A percentile compares a stretch with the other conserved stretches of the same genome.
Evolutionary conservation across 176 grass and related monocot species (phyloP).

Genomic region (Zoysia japonica): DNA sequence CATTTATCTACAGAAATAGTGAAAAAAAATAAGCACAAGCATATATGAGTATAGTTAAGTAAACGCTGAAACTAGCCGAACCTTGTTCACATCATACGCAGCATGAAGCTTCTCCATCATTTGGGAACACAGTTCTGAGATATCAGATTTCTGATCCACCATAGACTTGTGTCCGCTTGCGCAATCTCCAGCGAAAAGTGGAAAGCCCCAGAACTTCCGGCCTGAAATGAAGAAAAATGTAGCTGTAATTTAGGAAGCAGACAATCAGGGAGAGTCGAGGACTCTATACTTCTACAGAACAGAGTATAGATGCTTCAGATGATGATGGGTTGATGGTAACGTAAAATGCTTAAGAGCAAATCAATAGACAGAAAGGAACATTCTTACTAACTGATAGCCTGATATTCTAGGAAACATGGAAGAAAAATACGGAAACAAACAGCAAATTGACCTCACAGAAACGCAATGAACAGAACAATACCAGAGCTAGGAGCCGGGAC

Average conservation of each 20-base stretch:
- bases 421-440: slow-evolving; percentile 20
- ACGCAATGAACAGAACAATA: slow-evolving; percentile 42
- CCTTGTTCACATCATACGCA: slow-evolving; percentile 83
- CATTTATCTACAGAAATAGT: slow-evolving; percentile 64
- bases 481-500: slow-evolving; percentile 80
- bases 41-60: not conserved
- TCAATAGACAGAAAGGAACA: not conserved
- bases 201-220: slow-evolving; percentile 93
- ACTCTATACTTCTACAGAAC: not conserved
- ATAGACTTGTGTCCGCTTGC: slow-evolving; percentile 84
- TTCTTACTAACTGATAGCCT: not conserved
- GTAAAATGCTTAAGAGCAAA: slow-evolving; percentile 1
- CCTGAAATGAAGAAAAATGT: slow-evolving; percentile 51
- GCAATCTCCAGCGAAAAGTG: slow-evolving; percentile 85
- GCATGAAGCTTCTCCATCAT: slow-evolving; percentile 76
- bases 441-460: not conserved
- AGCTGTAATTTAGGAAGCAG: slow-evolving; percentile 27
- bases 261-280: not conserved
- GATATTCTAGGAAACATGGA: not conserved
- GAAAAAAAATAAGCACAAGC: slow-evolving; percentile 18
- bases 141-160: slow-evolving; percentile 83
- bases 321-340: not conserved
- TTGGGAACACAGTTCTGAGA: slow-evolving; percentile 74
- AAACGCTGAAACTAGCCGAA: slow-evolving; percentile 13
- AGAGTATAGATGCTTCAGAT: slow-evolving; percentile 26